A percentile compares a stretch with the other conserved stretches of the same genome.
phyloP scores from a whole-genome alignment of 768 basidiomycete genomes.

The Collybia mongolica region DNA sequence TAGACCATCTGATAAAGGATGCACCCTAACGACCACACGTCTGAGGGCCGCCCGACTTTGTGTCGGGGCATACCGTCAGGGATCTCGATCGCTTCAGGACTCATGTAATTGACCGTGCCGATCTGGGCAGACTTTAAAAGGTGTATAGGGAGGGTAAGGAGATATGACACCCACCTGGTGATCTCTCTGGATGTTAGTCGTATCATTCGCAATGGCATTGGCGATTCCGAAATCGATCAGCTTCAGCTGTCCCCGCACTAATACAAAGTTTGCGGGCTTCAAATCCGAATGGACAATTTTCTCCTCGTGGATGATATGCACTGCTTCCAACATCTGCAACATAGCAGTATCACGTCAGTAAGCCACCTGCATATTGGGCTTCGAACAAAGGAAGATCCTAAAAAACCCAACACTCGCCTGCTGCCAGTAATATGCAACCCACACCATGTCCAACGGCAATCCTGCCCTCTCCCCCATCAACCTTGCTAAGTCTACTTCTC shows the following conservation, averaged over 20 bases:
- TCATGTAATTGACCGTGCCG: slow-evolving; percentile 99
- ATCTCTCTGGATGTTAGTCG: slow-evolving; percentile 96
- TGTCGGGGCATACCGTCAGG: slow-evolving; percentile 84
- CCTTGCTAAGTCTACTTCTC: slow-evolving; percentile 88
- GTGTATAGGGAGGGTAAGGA: slow-evolving; percentile 3
- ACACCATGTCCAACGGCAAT: slow-evolving; percentile 87
- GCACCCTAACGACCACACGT: slow-evolving; percentile 97
- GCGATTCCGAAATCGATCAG: slow-evolving; percentile 99
- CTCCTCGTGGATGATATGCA: slow-evolving; percentile 97
- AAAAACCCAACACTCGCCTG: slow-evolving; percentile 62
- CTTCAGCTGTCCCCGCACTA: slow-evolving; percentile 93
- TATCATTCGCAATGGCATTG: slow-evolving; percentile 97
- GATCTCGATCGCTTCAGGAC: slow-evolving; percentile 92
- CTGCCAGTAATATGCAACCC: slow-evolving; percentile 96
- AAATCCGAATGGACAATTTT: slow-evolving; percentile 99
- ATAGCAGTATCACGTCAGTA: background rate
- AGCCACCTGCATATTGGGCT: too few species aligned
- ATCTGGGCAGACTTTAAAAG: slow-evolving; percentile 52
- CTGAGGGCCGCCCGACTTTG: slow-evolving; percentile 93
- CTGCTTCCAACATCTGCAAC: slow-evolving; percentile 91
- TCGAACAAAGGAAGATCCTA: background rate
- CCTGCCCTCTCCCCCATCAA: slow-evolving; percentile 83
- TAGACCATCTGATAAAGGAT: slow-evolving; percentile 99
- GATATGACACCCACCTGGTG: slow-evolving; percentile 62
- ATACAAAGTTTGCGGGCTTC: slow-evolving; percentile 97